Evolutionary conservation across 768 basidiomycete genomes (phyloP), one percentile per base, ranked within the genome.

Genomic region (Pleurotus citrinopileatus): DNA sequence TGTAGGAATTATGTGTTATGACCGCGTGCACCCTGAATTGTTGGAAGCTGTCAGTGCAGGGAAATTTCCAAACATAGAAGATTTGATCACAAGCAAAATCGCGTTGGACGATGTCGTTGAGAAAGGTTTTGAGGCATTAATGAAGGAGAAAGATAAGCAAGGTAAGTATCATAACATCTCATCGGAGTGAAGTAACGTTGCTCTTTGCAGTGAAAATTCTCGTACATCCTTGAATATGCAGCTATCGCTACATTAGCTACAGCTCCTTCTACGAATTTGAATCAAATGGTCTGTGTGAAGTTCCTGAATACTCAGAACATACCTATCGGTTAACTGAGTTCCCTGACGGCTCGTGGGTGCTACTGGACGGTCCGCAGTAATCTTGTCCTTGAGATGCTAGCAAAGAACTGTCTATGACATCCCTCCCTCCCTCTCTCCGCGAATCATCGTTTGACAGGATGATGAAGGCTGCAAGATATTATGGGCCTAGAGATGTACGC

Each of bases 381-480:
- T n/a, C n/a, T n/a, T n/a, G n/a, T n/a, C n/a, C n/a, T n/a, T n/a
- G n/a, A n/a, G n/a, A n/a, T n/a, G n/a, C n/a, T n/a, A n/a, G n/a
- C n/a, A n/a, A n/a, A n/a, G n/a, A n/a, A n/a, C n/a, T n/a, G n/a
- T n/a, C n/a, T n/a, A n/a, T n/a, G n/a, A 17, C 9, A 7, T 6
- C 17, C 17, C 42, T 17, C 17, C 22, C 5, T 9, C 42, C 17
- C 44, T 17, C 12, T 40, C 2, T 19, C 19, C 23, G 13, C 27
- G 7, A n/a, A 19, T 17, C 42, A 20, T 43, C 17, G 9, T 25
- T 12, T 2, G 2, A n/a, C 42, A 28, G 25, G 9, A 40, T n/a
- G 51, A 79, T 79, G 78, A 77, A 69, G 51, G 77, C 76, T 28
- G 73, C 73, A 27, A 70, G 73, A 36, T 77, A 70, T 54, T 74